Percentiles rank a stretch among this genome's conserved stretches.
Evolutionary conservation across 1,139 yeast species (phyloP).

Genomic region (Lodderomyces parapsilosis): DNA sequence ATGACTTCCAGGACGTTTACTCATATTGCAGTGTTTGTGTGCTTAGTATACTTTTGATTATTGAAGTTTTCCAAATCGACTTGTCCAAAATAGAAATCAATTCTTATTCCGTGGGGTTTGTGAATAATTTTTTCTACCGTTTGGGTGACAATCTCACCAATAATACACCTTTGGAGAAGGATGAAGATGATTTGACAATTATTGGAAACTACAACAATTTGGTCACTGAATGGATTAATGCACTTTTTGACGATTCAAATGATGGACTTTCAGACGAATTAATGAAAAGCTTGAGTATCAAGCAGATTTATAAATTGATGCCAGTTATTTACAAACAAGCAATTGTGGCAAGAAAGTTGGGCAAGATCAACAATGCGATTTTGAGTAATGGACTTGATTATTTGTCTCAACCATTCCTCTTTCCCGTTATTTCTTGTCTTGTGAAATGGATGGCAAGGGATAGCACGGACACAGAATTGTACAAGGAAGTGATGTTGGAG

Average conservation of each 20-base stretch:
- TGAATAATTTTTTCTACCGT: constrained; percentile 34
- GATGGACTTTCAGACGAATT: constrained; percentile 87
- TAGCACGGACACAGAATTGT: constrained; percentile 12
- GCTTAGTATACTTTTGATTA: constrained; percentile 47
- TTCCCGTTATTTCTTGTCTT: constrained; percentile 39
- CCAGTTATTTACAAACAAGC: constrained; percentile 78
- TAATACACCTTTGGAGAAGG: constrained; percentile 12
- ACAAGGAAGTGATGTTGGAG: constrained; percentile 21
- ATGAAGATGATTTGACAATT: constrained; percentile 32
- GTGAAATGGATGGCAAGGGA: constrained; percentile 31
- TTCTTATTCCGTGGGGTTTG: constrained; percentile 35
- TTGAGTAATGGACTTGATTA: constrained; percentile 45
- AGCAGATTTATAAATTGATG: constrained; percentile 66
- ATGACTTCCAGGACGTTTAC: constrained; percentile 67
- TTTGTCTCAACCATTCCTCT: constrained; percentile 41
- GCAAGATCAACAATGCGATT: constrained; percentile 40
- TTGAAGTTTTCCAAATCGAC: constrained; percentile 45
- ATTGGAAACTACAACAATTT: constrained; percentile 44
- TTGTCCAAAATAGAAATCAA: constrained; percentile 22
- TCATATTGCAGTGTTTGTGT: constrained; percentile 63
- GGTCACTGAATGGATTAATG: constrained; percentile 74
- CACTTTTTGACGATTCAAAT: constrained; percentile 66
- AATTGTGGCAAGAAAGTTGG: constrained; percentile 56
- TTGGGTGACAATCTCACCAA: constrained; percentile 32
- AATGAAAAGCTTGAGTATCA: constrained; percentile 62